A percentile compares a stretch with the other conserved stretches of the same genome.
Evolutionary conservation across 164 flowering plant species (phyloP).

Genomic region (Umbilicus rupestris): DNA sequence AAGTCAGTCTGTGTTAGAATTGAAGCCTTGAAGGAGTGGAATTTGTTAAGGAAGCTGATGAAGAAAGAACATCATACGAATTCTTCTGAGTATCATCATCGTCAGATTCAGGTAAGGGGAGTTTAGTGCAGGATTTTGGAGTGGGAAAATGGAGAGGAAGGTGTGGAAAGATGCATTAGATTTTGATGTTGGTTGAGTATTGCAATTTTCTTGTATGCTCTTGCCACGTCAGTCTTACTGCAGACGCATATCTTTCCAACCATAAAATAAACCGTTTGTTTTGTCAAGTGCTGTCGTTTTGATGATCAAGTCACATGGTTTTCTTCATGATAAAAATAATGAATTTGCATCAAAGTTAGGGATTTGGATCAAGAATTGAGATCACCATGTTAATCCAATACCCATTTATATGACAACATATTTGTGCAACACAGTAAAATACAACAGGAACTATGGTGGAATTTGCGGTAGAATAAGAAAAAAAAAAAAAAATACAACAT

Average conservation of each 20-base stretch:
- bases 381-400: no score
- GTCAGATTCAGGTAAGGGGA: not conserved
- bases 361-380: no score
- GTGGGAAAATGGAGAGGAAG: not conserved
- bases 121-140: not conserved
- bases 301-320: no score
- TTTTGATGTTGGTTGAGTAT: not conserved
- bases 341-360: no score
- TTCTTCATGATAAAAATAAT: no score
- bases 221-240: conserved; percentile 3
- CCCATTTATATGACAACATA: no score
- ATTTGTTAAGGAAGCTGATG: no score
- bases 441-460: no score
- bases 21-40: not conserved
- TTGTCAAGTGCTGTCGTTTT: no score
- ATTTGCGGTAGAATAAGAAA: no score
- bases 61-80: not conserved
- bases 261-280: not conserved
- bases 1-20: not conserved
- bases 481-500: no score
- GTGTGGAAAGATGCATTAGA: not conserved
- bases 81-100: not conserved
- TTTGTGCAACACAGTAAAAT: no score
- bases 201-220: not conserved
- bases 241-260: not conserved